Evolutionary conservation across 176 grass and related monocot genomes (phyloP).

Genomic region (Thalia dealbata): DNA sequence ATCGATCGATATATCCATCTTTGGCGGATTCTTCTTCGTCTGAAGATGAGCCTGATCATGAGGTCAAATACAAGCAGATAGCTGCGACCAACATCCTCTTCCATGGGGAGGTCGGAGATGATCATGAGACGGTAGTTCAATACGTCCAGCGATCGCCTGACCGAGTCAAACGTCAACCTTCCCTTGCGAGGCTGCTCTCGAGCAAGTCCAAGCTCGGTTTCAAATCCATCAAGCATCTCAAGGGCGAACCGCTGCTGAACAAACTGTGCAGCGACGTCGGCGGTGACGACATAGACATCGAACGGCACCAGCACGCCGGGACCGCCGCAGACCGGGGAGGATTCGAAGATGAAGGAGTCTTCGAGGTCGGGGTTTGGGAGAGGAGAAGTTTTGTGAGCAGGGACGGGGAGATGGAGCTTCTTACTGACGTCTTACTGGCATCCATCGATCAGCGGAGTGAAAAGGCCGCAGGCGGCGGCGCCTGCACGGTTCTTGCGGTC

Average conservation of each 20-base stretch:
- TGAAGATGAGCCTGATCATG: constrained; percentile 29
- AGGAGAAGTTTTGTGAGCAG: constrained; percentile 49
- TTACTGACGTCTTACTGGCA: constrained; percentile 68
- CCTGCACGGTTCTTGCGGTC: constrained; percentile 68
- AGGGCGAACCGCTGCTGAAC: constrained; percentile 68
- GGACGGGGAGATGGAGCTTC: constrained; percentile 63
- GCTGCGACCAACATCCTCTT: constrained; percentile 18
- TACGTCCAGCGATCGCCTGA: neutral
- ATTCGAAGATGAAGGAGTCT: constrained; percentile 57
- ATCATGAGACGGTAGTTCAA: neutral
- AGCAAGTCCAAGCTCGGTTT: constrained; percentile 48
- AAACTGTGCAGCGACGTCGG: constrained; percentile 67
- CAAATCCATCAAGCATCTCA: constrained; percentile 34
- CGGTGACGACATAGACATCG: constrained; percentile 81
- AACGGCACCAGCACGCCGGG: constrained; percentile 23
- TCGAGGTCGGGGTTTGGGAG: constrained; percentile 85
- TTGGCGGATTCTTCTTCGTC: constrained; percentile 20
- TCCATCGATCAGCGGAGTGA: constrained; percentile 94
- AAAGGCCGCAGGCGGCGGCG: constrained; percentile 63
- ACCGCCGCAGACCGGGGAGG: constrained; percentile 10
- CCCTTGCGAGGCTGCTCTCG: constrained; percentile 51
- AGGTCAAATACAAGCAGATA: constrained; percentile 25
- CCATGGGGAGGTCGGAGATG: neutral
- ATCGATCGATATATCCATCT: constrained; percentile 3
- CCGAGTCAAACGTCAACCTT: constrained; percentile 1